These are phyloP conservation scores for Microbotryum scabiosae DNA, from an alignment of 1,284 basidiomycete species.

Conservation along the genomic window DNA sequence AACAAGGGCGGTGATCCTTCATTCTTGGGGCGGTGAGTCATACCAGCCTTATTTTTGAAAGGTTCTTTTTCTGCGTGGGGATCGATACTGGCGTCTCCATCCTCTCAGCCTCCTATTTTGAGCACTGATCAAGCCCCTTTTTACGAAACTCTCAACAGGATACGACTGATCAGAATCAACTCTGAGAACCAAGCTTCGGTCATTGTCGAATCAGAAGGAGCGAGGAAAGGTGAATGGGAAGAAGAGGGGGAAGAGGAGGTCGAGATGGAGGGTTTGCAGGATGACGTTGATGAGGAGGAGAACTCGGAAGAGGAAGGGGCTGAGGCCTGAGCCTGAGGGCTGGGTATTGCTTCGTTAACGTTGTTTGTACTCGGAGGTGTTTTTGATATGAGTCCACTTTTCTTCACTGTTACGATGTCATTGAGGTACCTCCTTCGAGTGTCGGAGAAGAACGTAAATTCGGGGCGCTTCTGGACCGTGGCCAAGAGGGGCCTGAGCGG, in stretches of 20 bases:
- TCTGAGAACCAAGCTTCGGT: constrained; percentile 15
- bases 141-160: background rate
- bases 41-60: background rate
- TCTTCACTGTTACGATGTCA: too few species aligned
- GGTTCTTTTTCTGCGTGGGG: background rate
- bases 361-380: too few species aligned
- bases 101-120: background rate
- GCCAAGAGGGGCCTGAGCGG: too few species aligned
- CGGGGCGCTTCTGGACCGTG: too few species aligned
- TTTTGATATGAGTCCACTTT: too few species aligned
- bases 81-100: background rate
- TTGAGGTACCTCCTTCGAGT: too few species aligned
- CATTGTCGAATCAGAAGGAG: constrained; percentile 17
- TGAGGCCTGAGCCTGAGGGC: too few species aligned
- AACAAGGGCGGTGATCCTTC: constrained; percentile 29
- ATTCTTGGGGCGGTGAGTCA: constrained; percentile 21
- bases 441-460: too few species aligned
- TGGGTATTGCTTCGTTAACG: too few species aligned
- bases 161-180: constrained; percentile 24
- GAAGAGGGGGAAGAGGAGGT: constrained; percentile 20
- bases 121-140: background rate
- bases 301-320: background rate
- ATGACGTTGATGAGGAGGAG: background rate
- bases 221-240: constrained; percentile 16
- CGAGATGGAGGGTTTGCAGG: constrained; percentile 18